phyloP scores from a whole-genome alignment of 2,329 filamentous ascomycete species.

The Penicillium brevicompactum region DNA sequence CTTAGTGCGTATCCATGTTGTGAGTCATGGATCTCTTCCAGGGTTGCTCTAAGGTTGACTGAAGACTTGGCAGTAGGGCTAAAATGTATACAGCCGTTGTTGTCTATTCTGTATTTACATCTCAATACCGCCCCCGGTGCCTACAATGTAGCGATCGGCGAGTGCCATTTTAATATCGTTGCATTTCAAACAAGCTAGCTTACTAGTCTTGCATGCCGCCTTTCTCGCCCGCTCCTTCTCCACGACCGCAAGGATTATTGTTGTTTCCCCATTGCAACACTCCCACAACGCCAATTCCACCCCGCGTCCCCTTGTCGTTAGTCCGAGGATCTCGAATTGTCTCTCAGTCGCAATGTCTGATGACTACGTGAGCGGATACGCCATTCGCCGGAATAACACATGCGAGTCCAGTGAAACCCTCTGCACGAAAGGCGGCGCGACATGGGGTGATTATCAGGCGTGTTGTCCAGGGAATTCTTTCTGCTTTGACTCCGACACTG shows the following conservation, averaged over 20 bases:
- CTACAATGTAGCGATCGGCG: no score
- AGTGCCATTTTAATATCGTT: no score
- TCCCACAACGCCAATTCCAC: background rate
- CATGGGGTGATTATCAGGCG: background rate
- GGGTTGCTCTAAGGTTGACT: no score
- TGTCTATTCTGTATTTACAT: no score
- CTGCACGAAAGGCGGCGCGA: background rate
- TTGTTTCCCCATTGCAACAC: background rate
- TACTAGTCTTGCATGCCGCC: background rate
- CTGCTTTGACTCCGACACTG: background rate
- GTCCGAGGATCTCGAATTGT: background rate
- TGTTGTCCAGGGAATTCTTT: background rate
- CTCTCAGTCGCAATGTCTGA: background rate
- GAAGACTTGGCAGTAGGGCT: no score
- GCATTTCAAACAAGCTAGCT: background rate
- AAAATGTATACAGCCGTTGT: no score
- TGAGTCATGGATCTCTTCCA: no score
- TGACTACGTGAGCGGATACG: background rate
- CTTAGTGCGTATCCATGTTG: no score
- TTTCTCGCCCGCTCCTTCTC: background rate
- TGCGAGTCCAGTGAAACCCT: background rate
- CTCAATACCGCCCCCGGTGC: no score
- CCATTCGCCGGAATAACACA: background rate
- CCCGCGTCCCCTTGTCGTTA: background rate
- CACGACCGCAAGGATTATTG: background rate